Conservation (phyloP, 1,284 basidiomycete genomes). For the Trametes pubescens region DNA sequence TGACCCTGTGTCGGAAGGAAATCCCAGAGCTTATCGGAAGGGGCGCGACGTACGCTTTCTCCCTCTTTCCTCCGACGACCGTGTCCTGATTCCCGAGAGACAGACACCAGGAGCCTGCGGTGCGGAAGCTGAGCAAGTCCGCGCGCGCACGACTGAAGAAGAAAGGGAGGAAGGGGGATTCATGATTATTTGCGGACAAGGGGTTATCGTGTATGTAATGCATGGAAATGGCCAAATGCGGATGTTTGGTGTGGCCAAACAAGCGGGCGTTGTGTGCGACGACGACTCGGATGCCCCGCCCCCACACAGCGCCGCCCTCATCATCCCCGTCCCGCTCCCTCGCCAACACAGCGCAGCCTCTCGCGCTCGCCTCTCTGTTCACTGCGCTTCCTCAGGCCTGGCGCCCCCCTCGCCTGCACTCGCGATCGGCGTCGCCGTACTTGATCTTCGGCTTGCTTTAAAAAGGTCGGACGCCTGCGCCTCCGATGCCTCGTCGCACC, state of each 20-base stretch:
- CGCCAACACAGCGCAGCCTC: background rate
- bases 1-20: conserved; percentile 67
- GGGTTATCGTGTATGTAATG: conserved; percentile 3
- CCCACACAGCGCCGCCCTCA: conserved; percentile 19
- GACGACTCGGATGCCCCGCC: conserved; percentile 15
- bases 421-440: conserved; percentile 13
- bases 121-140: conserved; percentile 63
- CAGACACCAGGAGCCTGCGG: conserved; percentile 65
- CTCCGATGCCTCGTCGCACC: conserved; percentile 47
- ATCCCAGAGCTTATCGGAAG: conserved; percentile 52
- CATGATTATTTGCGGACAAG: conserved; percentile 14
- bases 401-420: background rate
- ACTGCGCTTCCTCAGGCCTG: background rate
- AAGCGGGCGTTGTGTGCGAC: conserved; percentile 17
- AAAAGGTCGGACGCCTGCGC: conserved; percentile 41
- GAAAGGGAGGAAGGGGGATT: conserved; percentile 45
- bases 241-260: conserved; percentile 25
- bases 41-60: conserved; percentile 60
- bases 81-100: background rate
- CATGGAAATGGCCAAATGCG: conserved; percentile 19
- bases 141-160: conserved; percentile 65
- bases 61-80: background rate
- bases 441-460: conserved; percentile 38
- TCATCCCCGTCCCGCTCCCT: conserved; percentile 9
- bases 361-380: conserved; percentile 1